Evolutionary conservation across 306 rosid species (phyloP).

Genomic region (Fagus sylvatica): DNA sequence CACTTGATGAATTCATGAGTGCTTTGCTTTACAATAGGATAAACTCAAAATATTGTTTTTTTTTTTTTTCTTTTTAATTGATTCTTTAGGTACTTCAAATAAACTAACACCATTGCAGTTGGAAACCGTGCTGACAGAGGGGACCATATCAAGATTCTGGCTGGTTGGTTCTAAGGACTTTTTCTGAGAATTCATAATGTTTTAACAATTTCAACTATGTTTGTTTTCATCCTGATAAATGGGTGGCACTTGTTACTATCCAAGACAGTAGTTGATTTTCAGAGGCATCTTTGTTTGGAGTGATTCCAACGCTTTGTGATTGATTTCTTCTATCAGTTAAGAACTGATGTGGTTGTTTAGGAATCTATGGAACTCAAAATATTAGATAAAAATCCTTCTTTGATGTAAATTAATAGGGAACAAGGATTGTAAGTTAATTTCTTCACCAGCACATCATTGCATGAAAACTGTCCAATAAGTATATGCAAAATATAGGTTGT

Average conservation of each 20-base stretch:
- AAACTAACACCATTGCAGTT: slow-evolving; percentile 87
- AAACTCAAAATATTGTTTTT: slow-evolving; percentile 14
- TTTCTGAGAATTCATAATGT: slow-evolving; percentile 8
- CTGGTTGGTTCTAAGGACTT: slow-evolving; percentile 58
- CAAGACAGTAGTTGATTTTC: neutral
- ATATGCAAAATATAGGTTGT: neutral
- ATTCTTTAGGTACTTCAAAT: slow-evolving; percentile 53
- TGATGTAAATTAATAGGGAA: neutral
- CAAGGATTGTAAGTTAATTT: neutral
- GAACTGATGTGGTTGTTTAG: neutral
- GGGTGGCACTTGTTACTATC: neutral
- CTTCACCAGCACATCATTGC: neutral
- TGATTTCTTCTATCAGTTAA: neutral
- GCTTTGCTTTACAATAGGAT: slow-evolving; percentile 12
- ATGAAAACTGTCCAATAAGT: neutral
- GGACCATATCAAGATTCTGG: slow-evolving; percentile 74
- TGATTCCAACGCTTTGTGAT: neutral
- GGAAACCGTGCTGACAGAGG: slow-evolving; percentile 86
- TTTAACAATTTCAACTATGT: slow-evolving; percentile 6
- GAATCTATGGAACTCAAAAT: neutral
- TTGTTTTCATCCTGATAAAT: slow-evolving; percentile 15
- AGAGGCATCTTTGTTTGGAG: neutral
- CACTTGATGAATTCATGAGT: slow-evolving; percentile 10
- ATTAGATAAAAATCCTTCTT: neutral
- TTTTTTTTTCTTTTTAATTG: slow-evolving; percentile 14